Evolutionary conservation across 2,329 filamentous ascomycete genomes (phyloP).

Genomic region (Chaetothyriales sp.): DNA sequence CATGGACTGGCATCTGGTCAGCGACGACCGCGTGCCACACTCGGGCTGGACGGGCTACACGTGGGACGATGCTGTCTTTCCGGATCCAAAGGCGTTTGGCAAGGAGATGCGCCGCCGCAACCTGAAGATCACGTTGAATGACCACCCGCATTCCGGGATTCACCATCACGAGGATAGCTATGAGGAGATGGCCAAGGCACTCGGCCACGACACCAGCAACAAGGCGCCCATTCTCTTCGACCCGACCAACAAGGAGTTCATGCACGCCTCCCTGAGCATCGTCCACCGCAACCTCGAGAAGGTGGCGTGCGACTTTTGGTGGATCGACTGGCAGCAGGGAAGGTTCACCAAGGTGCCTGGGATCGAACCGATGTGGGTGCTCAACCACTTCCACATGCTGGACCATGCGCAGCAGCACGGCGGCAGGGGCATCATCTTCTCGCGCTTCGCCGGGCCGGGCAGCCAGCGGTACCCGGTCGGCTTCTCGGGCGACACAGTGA

Average conservation of each 20-base stretch:
- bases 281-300: slow-evolving; percentile 42
- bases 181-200: slow-evolving; percentile 36
- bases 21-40: slow-evolving; percentile 29
- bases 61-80: slow-evolving; percentile 45
- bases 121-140: slow-evolving; percentile 43
- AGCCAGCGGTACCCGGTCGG: slow-evolving; percentile 50
- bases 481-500: slow-evolving; percentile 47
- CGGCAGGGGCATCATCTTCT: slow-evolving; percentile 41
- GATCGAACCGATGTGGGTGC: slow-evolving; percentile 48
- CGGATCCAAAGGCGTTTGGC: slow-evolving; percentile 39
- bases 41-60: slow-evolving; percentile 49
- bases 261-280: slow-evolving; percentile 44
- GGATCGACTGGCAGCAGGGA: slow-evolving; percentile 55
- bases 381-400: slow-evolving; percentile 50
- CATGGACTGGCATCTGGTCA: slow-evolving; percentile 51
- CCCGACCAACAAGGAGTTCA: slow-evolving; percentile 37
- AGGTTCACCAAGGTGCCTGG: slow-evolving; percentile 38
- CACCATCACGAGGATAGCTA: slow-evolving; percentile 43
- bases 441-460: slow-evolving; percentile 46
- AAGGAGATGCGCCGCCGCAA: slow-evolving; percentile 36
- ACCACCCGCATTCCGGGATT: slow-evolving; percentile 47
- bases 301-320: slow-evolving; percentile 48
- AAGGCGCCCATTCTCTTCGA: slow-evolving; percentile 43
- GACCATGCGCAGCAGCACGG: slow-evolving; percentile 31
- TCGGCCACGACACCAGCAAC: slow-evolving; percentile 36